Base-by-base conservation (phyloP, 1,139 yeast species). In the Saccharomyces hybrid region DNA sequence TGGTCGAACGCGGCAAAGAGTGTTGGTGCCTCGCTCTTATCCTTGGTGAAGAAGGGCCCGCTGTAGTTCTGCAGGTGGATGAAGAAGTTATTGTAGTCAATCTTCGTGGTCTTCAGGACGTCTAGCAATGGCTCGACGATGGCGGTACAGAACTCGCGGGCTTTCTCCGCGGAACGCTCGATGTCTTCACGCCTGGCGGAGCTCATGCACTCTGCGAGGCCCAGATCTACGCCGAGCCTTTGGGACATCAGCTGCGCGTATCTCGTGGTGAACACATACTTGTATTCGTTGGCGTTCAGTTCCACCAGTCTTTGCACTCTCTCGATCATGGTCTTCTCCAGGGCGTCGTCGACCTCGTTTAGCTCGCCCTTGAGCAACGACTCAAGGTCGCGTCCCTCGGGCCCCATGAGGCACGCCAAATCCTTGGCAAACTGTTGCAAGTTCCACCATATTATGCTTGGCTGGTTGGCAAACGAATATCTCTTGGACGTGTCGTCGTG, bases 391-490 rank as follows among this genome's bases (percentile, higher is more conserved):
- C 73, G 74, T 7, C 77, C 71, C 1, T 86, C 89, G 2, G 86
- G 84, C 4, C 96, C 96, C 28, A 91, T 74, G 19, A 91, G 75
- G 65, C 88, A 91, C 0, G 90, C 93, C 61, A 91, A 68, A 56
- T 86, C 83, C 67, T 93, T 96, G 2, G 95, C 97, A 26, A 91
- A 74, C 59, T 95, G 80, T 0, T 89, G 82, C 67, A 93, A 75
- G 68, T 91, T 93, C 96, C 96, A 93, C 96, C 96, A 90, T 51
- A 93, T 83, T 0, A 93, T 82, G 11, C 86, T 79, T 0, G 98
- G 97, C 12, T 89, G 86, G 64, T 88, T 88, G 34, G 79, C 78
- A 70, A 86, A 91, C 8, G 90, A 82, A 68, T 93, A 93, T 51
- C 97, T 75, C 28, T 74, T 70, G 54, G 76, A 75, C 51, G 79